Conservation (phyloP, 805 yeast genomes). For the Scheffersomyces lignosus region DNA sequence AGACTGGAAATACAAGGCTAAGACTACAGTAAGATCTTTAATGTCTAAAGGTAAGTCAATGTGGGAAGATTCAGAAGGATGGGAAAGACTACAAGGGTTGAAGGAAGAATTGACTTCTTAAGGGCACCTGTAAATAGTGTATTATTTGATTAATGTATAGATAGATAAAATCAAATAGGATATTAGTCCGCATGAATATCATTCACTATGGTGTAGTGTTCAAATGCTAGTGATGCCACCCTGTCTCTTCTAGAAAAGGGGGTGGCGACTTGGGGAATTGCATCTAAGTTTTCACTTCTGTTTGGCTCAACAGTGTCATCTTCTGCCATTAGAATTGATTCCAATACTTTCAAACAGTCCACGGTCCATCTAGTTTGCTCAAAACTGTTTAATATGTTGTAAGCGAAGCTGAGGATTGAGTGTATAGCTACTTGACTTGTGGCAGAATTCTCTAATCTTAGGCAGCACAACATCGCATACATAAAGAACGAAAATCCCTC, state of each 20-base stretch:
- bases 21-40: constrained; percentile 67
- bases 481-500: no score
- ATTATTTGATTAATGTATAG: no score
- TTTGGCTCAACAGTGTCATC: no score
- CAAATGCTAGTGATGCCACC: constrained; percentile 25
- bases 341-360: no score
- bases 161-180: neutral
- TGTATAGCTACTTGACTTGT: neutral
- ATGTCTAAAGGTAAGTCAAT: constrained; percentile 74
- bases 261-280: no score
- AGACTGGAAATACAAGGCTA: constrained; percentile 88
- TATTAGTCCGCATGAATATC: constrained; percentile 9
- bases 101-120: constrained; percentile 39
- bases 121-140: neutral
- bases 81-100: constrained; percentile 60
- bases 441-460: constrained; percentile 12
- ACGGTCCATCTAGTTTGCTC: no score
- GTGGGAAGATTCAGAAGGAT: constrained; percentile 82
- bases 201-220: constrained; percentile 20
- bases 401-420: neutral
- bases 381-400: no score
- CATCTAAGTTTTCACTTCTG: no score
- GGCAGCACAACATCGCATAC: constrained; percentile 9
- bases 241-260: constrained; percentile 13
- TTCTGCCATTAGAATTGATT: no score